These are phyloP conservation scores for Coprinopsis sp. DNA, from an alignment of 768 basidiomycete species.

Conservation along the genomic window DNA sequence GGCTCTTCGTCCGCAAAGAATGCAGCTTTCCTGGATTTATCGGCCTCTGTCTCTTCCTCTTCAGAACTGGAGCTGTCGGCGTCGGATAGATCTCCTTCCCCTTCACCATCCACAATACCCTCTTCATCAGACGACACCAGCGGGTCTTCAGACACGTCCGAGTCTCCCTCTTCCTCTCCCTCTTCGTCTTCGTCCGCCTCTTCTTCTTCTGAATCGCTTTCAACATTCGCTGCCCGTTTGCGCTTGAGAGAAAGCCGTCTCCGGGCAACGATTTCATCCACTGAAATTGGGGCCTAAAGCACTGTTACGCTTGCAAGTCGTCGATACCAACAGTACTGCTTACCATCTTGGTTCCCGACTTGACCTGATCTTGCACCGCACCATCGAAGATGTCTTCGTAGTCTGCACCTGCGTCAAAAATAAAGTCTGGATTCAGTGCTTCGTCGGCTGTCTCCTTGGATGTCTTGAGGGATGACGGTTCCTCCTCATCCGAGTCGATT, in stretches of 20 bases:
- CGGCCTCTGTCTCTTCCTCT: conserved; percentile 55
- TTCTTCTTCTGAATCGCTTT: conserved; percentile 30
- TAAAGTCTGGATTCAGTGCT: conserved; percentile 75
- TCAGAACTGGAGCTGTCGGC: conserved; percentile 16
- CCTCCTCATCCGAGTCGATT: conserved; percentile 76
- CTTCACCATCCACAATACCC: conserved; percentile 14
- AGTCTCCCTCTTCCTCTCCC: conserved; percentile 22
- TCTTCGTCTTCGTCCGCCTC: conserved; percentile 25
- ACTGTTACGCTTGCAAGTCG: conserved; percentile 9
- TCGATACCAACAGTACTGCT: conserved; percentile 21
- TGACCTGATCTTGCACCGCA: conserved; percentile 51
- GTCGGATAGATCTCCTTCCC: conserved; percentile 24
- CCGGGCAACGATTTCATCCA: conserved; percentile 89
- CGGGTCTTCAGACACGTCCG: conserved; percentile 24
- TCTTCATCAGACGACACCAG: conserved; percentile 29
- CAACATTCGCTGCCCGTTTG: conserved; percentile 47
- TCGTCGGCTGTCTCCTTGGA: conserved; percentile 39
- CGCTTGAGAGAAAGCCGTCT: conserved; percentile 59
- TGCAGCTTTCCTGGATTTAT: conserved; percentile 77
- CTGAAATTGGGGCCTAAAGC: conserved; percentile 67
- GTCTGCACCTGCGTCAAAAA: conserved; percentile 75
- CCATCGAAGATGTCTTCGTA: conserved; percentile 50
- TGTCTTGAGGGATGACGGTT: conserved; percentile 27
- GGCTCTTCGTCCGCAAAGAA: conserved; percentile 75
- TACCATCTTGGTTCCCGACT: conserved; percentile 61